A percentile compares a stretch with the other conserved stretches of the same genome.
Evolutionary conservation across 306 rosid species (phyloP).

Genomic region (Lathyrus sativus): DNA sequence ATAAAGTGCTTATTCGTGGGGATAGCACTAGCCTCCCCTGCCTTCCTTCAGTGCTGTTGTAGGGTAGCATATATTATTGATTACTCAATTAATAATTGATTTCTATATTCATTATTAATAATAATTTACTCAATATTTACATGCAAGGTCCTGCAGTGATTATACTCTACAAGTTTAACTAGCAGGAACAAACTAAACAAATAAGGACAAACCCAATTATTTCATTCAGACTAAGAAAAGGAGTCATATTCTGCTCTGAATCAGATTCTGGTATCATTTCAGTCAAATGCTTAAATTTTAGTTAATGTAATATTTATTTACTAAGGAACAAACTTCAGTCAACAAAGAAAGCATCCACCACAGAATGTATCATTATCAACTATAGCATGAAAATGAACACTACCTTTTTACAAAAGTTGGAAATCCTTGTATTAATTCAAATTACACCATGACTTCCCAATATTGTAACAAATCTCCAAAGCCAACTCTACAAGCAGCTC

Average conservation of each 20-base stretch:
- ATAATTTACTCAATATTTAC: not conserved
- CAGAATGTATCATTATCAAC: not conserved
- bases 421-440: slow-evolving; percentile 46
- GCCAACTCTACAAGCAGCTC: slow-evolving; percentile 66
- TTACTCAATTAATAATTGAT: not conserved
- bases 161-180: not conserved
- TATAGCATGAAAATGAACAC: slow-evolving; percentile 29
- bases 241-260: not conserved
- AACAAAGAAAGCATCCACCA: slow-evolving; percentile 24
- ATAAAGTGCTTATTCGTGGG: slow-evolving; percentile 1
- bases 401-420: slow-evolving; percentile 42
- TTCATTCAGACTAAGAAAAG: not conserved
- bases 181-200: not conserved
- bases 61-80: not conserved
- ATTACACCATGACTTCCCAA: slow-evolving; percentile 48
- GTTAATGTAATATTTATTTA: not conserved
- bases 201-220: not conserved
- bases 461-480: slow-evolving; percentile 60
- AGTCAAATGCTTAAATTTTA: slow-evolving; percentile 8
- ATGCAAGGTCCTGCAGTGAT: not conserved
- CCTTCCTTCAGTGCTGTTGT: not conserved
- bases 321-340: not conserved
- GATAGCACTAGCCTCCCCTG: not conserved
- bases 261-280: not conserved
- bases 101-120: not conserved